Percentiles rank a stretch among this genome's conserved stretches.
phyloP scores from a whole-genome alignment of 1,139 yeast genomes.

The Taiozyma sp. region DNA sequence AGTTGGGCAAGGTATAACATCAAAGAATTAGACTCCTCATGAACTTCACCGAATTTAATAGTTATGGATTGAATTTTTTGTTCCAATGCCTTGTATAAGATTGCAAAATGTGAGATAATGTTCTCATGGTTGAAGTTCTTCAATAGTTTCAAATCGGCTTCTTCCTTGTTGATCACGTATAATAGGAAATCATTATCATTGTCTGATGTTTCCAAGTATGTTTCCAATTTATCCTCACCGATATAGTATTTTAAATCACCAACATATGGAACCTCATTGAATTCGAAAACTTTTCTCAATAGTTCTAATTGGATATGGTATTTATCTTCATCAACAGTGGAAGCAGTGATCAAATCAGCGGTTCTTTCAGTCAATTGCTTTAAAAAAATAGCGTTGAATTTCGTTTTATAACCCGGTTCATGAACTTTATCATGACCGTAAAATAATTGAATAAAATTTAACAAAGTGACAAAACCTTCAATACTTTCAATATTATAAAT shows the following conservation, averaged over 20 bases:
- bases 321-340: conserved; percentile 35
- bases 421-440: conserved; percentile 20
- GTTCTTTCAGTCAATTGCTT: conserved; percentile 61
- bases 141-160: conserved; percentile 5
- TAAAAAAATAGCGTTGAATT: conserved; percentile 49
- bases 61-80: conserved; percentile 6
- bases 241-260: conserved; percentile 20
- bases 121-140: conserved; percentile 1
- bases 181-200: conserved; percentile 15
- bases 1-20: conserved; percentile 5
- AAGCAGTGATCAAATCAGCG: conserved; percentile 62
- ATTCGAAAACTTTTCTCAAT: conserved; percentile 19
- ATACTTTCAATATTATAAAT: conserved; percentile 23
- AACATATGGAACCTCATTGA: conserved; percentile 20
- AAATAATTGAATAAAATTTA: conserved; percentile 30
- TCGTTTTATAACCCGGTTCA: conserved; percentile 7
- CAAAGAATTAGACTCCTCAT: conserved; percentile 3
- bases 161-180: conserved; percentile 12
- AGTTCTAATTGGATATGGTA: conserved; percentile 25
- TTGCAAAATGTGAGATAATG: conserved; percentile 7
- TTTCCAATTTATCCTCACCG: conserved; percentile 14
- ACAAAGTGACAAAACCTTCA: conserved; percentile 19
- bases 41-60: neutral
- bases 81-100: conserved; percentile 6
- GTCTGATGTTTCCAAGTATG: conserved; percentile 16